A percentile compares a stretch with the other conserved stretches of the same genome.
Conservation (phyloP, 495 filamentous ascomycete species). For the Lasiosphaeria miniovina region DNA sequence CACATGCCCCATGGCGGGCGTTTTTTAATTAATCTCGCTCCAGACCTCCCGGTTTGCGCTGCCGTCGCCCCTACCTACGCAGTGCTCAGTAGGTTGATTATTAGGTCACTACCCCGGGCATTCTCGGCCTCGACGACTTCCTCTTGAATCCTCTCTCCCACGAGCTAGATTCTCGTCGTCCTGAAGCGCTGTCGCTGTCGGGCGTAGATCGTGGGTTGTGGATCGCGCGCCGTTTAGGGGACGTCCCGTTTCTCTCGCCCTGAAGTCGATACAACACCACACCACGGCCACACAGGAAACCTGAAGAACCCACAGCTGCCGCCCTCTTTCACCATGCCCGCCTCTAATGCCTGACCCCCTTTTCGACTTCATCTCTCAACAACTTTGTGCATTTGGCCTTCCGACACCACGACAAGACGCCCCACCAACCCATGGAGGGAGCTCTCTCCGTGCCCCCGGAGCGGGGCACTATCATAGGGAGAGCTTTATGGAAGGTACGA, state of each 20-base stretch:
- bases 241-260: background rate
- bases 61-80: background rate
- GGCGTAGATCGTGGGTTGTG: constrained; percentile 3
- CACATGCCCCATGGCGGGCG: constrained; percentile 16
- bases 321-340: constrained; percentile 18
- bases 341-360: constrained; percentile 22
- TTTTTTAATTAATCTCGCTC: constrained; percentile 34
- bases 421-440: constrained; percentile 50
- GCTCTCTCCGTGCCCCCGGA: constrained; percentile 53
- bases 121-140: background rate
- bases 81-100: constrained; percentile 2
- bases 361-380: constrained; percentile 11
- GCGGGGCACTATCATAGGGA: constrained; percentile 53
- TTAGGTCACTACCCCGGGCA: constrained; percentile 9
- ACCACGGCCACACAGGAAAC: constrained; percentile 1
- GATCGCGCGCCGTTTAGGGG: background rate
- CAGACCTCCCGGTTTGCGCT: constrained; percentile 16
- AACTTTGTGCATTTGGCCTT: background rate
- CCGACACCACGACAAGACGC: background rate
- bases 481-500: constrained; percentile 56
- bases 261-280: background rate
- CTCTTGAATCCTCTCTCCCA: background rate
- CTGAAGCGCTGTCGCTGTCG: constrained; percentile 2
- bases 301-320: background rate
- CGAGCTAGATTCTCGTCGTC: background rate